Conservation (phyloP, 2,329 filamentous ascomycete genomes). For the Cercospora sesami region DNA sequence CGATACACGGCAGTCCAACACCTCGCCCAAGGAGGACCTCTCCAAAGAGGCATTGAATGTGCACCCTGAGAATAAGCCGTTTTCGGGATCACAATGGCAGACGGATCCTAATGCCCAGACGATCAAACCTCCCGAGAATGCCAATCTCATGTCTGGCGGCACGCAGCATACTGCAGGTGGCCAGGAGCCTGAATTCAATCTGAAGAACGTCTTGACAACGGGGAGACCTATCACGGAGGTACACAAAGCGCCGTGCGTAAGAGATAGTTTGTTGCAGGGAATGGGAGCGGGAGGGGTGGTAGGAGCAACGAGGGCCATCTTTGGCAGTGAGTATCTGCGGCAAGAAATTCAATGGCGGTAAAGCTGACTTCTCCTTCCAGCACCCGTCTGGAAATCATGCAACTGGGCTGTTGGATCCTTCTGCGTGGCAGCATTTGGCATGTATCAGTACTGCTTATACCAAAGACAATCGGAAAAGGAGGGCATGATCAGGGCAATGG, state of each 20-base stretch:
- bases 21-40: slow-evolving; percentile 28
- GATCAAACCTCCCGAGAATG: slow-evolving; percentile 46
- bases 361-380: slow-evolving; percentile 40
- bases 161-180: slow-evolving; percentile 63
- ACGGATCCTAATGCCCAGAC: slow-evolving; percentile 27
- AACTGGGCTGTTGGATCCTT: slow-evolving; percentile 87
- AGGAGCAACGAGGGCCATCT: slow-evolving; percentile 71
- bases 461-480: slow-evolving; percentile 71
- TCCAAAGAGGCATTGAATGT: slow-evolving; percentile 36
- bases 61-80: slow-evolving; percentile 36
- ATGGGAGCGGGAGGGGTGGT: slow-evolving; percentile 76
- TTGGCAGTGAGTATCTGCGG: slow-evolving; percentile 62
- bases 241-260: slow-evolving; percentile 78
- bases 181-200: slow-evolving; percentile 56
- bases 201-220: slow-evolving; percentile 62
- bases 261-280: slow-evolving; percentile 78
- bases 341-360: background rate
- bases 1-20: slow-evolving; percentile 44
- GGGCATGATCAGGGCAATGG: slow-evolving; percentile 81
- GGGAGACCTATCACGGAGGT: slow-evolving; percentile 69
- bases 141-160: slow-evolving; percentile 58
- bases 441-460: slow-evolving; percentile 83
- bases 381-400: slow-evolving; percentile 64
- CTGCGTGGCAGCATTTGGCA: slow-evolving; percentile 65
- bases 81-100: slow-evolving; percentile 40